Percentiles rank a stretch among this genome's conserved stretches.
Evolutionary conservation across 2,329 filamentous ascomycete genomes (phyloP).

Genomic region (Huntiella decipiens): DNA sequence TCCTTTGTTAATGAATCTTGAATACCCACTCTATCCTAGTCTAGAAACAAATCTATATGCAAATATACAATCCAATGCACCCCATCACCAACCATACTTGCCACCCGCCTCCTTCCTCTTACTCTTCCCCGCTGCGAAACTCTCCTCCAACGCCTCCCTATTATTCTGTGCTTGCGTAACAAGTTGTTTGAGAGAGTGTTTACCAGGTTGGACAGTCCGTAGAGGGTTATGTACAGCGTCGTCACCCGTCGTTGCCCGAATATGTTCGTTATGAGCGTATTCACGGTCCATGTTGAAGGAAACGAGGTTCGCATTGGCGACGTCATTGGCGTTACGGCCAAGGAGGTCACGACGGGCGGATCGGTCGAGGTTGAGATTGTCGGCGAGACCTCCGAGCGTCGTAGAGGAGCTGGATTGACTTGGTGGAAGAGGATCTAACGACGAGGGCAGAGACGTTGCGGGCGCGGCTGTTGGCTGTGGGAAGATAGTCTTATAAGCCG

Average conservation of each 20-base stretch:
- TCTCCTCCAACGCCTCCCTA: conserved; percentile 75
- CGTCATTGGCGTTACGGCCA: conserved; percentile 36
- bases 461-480: conserved; percentile 15
- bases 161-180: conserved; percentile 69
- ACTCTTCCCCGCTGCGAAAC: conserved; percentile 62
- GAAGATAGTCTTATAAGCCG: conserved; percentile 34
- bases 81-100: conserved; percentile 56
- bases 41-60: neutral
- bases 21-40: too few species aligned
- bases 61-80: neutral
- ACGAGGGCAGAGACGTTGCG: conserved; percentile 12
- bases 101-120: conserved; percentile 68
- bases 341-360: conserved; percentile 69
- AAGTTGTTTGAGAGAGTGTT: conserved; percentile 75
- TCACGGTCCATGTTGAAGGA: conserved; percentile 81
- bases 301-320: conserved; percentile 45
- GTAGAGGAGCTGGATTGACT: neutral
- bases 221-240: conserved; percentile 58
- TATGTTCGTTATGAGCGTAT: conserved; percentile 65
- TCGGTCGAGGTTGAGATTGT: conserved; percentile 60
- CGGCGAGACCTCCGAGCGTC: conserved; percentile 34
- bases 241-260: conserved; percentile 47
- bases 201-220: conserved; percentile 59
- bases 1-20: too few species aligned
- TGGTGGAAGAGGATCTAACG: neutral